Evolutionary conservation across 1,284 basidiomycete genomes (phyloP), one percentile per base, ranked within the genome.

Genomic region (Melampsora americana): DNA sequence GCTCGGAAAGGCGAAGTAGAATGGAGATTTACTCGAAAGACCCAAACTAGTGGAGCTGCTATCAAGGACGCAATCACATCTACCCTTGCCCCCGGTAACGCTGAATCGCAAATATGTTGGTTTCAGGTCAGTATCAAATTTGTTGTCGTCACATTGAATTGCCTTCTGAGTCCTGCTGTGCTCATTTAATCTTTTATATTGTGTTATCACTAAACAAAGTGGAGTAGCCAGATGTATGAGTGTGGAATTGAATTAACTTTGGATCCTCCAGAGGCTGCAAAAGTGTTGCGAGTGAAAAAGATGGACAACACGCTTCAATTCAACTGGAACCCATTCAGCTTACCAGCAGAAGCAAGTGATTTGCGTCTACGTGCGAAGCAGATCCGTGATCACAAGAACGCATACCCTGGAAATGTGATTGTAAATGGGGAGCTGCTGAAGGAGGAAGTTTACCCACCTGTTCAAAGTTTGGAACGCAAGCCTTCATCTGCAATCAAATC

Each of bases 171-270:
- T 53, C 5, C 3, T 35, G 53, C 28, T 59, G 18, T 30, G 3
- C 46, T 48, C 66, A 20, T 20, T 23, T 56, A n/a, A 9, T 28
- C 4, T 56, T 56, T 56, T 56, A 4, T 28, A 28, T 11, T 30
- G 30, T 28, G n/a, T n/a, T n/a, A n/a, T n/a, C n/a, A n/a, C n/a
- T n/a, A n/a, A n/a, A n/a, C n/a, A n/a, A n/a, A 75, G 72, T 75
- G 72, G 72, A 75, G 72, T 48, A 65, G 66, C 16, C 48, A 75
- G 60, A 75, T 75, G 72, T 75, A 67, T 68, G 48, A 64, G 28
- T 42, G 30, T 62, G 72, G 72, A 18, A 75, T 75, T 30, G 72
- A 75, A 28, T 61, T 75, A 30, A 67, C 26, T 35, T 32, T 75
- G 42, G 56, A 75, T 23, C 72, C 72, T 26, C n/a, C 65, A 26